phyloP scores from a whole-genome alignment of 1,284 basidiomycete species.

The Puccinia sorghi region DNA sequence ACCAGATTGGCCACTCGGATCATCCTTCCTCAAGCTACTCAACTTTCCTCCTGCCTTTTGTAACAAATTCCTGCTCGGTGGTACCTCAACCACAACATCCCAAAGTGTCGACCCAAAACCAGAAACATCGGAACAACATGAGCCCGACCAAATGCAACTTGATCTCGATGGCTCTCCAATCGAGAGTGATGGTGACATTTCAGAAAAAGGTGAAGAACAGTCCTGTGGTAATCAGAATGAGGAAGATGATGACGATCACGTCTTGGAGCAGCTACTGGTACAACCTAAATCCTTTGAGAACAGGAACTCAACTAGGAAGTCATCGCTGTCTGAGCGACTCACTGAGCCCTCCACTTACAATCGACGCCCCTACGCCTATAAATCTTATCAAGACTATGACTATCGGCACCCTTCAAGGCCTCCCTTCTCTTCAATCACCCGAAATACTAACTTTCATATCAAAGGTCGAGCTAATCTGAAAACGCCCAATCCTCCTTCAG shows the following conservation, averaged over 20 bases:
- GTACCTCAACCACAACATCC: not conserved
- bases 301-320: not conserved
- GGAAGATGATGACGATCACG: constrained; percentile 12
- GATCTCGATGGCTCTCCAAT: constrained; percentile 22
- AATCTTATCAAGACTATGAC: not conserved
- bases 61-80: not conserved
- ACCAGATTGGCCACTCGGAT: constrained; percentile 26
- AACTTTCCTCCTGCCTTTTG: constrained; percentile 7
- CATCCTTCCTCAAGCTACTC: constrained; percentile 22
- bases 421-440: constrained; percentile 10
- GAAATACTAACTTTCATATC: constrained; percentile 12
- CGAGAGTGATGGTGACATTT: not conserved
- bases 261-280: not conserved
- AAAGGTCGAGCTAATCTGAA: not conserved
- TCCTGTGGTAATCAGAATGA: not conserved
- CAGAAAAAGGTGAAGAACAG: not conserved
- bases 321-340: constrained; percentile 13
- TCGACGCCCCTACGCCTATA: not conserved
- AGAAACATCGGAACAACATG: not conserved
- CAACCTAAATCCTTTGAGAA: not conserved
- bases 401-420: not conserved
- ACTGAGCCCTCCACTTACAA: not conserved
- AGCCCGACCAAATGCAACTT: not conserved
- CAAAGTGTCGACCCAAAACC: not conserved
- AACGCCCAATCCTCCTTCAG: not conserved